Conservation (phyloP, 495 filamentous ascomycete genomes). For the Penicillium turbatum region DNA sequence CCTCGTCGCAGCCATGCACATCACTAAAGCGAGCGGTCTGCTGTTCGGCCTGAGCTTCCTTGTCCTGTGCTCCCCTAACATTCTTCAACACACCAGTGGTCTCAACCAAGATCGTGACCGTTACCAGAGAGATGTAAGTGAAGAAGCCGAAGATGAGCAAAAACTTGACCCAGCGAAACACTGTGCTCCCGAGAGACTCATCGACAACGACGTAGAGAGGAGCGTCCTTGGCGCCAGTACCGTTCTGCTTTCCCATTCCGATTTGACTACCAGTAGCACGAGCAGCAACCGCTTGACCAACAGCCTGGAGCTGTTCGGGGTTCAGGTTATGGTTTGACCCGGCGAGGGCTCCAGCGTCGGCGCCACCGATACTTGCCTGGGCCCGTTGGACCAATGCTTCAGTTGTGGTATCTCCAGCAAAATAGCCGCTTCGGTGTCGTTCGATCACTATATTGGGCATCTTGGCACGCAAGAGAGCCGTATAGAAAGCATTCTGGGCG, state of each 20-base stretch:
- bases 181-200: constrained; percentile 67
- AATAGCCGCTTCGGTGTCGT: constrained; percentile 78
- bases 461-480: constrained; percentile 81
- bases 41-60: constrained; percentile 83
- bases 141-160: constrained; percentile 69
- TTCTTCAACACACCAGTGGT: constrained; percentile 71
- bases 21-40: constrained; percentile 90
- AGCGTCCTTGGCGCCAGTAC: constrained; percentile 66
- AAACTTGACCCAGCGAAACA: constrained; percentile 92
- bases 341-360: constrained; percentile 31
- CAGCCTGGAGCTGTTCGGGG: constrained; percentile 68
- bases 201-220: constrained; percentile 96
- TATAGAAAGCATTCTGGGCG: constrained; percentile 90
- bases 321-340: constrained; percentile 43
- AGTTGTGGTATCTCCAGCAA: constrained; percentile 68
- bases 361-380: constrained; percentile 60
- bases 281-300: constrained; percentile 83
- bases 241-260: constrained; percentile 40
- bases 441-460: constrained; percentile 91
- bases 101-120: constrained; percentile 78
- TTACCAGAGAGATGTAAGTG: constrained; percentile 66
- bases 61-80: constrained; percentile 61
- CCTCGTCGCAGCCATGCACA: constrained; percentile 96
- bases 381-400: constrained; percentile 73
- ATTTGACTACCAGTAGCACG: constrained; percentile 62